Percentiles rank a stretch among this genome's conserved stretches.
These are phyloP conservation scores for Candida andamanensis DNA, from an alignment of 805 yeast genomes.

Conservation along the genomic window DNA sequence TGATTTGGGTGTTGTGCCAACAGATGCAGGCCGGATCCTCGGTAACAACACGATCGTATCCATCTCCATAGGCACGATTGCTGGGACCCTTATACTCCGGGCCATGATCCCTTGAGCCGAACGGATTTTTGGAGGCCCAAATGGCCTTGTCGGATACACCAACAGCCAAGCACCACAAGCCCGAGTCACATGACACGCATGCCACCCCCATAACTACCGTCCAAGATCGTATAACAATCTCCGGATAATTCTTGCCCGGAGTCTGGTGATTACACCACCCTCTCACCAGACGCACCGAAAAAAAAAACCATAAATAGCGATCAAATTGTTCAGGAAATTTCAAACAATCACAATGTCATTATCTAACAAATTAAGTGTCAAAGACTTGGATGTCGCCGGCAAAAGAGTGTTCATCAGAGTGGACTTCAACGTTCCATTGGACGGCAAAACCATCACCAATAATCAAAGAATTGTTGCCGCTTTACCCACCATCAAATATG, in stretches of 20 bases:
- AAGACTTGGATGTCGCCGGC: slow-evolving; percentile 79
- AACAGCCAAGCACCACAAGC: too few relatives aligned
- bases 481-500: slow-evolving; percentile 95
- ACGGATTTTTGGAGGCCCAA: too few relatives aligned
- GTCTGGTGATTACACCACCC: slow-evolving; percentile 1
- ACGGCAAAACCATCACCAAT: slow-evolving; percentile 95
- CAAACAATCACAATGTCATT: slow-evolving; percentile 63
- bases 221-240: not conserved
- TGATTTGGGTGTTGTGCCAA: too few relatives aligned
- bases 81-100: too few relatives aligned
- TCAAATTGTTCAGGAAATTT: not conserved
- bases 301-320: not conserved
- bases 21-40: too few relatives aligned
- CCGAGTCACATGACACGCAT: too few relatives aligned
- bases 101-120: too few relatives aligned
- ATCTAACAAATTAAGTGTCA: slow-evolving; percentile 87
- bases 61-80: too few relatives aligned
- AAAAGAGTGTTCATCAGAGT: slow-evolving; percentile 99
- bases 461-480: slow-evolving; percentile 99
- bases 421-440: slow-evolving; percentile 92
- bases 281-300: slow-evolving; percentile 15
- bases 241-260: not conserved
- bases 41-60: too few relatives aligned
- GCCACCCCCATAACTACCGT: too few relatives aligned
- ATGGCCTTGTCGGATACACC: too few relatives aligned